Conservation (phyloP, 148 eudicot genomes). For the Cornus suecica region DNA sequence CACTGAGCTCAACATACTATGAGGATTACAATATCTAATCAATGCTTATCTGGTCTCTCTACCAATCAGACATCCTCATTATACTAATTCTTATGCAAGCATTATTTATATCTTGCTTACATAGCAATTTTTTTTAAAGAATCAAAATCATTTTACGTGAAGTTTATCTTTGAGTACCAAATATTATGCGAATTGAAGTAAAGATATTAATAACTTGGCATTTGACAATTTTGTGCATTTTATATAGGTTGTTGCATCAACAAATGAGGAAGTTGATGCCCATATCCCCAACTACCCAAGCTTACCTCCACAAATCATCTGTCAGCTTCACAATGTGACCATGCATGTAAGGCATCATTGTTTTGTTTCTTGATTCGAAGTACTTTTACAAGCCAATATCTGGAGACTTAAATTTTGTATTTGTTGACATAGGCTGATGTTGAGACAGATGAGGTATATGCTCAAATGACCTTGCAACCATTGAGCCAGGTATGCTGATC, state of each 20-base stretch:
- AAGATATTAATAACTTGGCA: not conserved
- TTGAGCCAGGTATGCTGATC: slow-evolving; percentile 28
- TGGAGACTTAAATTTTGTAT: slow-evolving; percentile 2
- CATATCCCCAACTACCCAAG: slow-evolving; percentile 44
- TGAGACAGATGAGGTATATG: slow-evolving; percentile 53
- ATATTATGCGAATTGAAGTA: not conserved
- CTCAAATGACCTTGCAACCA: slow-evolving; percentile 54
- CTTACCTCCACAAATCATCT: slow-evolving; percentile 45
- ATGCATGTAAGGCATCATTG: slow-evolving; percentile 35
- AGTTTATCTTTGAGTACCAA: not conserved
- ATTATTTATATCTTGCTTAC: no score
- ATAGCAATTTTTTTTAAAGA: no score
- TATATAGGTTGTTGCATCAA: slow-evolving; percentile 41
- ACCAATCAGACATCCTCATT: no score
- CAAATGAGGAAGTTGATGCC: slow-evolving; percentile 47
- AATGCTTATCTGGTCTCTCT: no score
- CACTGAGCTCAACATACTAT: no score
- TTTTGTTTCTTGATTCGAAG: not conserved
- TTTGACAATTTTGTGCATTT: not conserved
- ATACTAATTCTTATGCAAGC: no score
- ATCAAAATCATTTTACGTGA: no score
- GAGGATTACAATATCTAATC: no score
- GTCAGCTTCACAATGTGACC: slow-evolving; percentile 49
- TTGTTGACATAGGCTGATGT: slow-evolving; percentile 31
- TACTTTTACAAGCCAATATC: not conserved